Evolutionary conservation across 1,284 basidiomycete genomes (phyloP).

Genomic region (Sporisorium exsertum): DNA sequence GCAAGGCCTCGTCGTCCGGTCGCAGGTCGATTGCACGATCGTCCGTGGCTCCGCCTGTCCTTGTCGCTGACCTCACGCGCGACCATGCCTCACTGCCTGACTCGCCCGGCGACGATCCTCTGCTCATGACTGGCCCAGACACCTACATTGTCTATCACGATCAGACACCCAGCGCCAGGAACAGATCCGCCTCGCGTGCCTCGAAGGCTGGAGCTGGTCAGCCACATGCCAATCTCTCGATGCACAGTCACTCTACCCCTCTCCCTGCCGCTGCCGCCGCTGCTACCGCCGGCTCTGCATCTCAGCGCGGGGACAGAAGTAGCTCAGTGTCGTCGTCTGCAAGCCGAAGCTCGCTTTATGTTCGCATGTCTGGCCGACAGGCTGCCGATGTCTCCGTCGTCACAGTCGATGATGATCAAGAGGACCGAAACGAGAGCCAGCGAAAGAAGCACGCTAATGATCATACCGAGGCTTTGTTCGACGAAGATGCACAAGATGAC

Average conservation of each 20-base stretch:
- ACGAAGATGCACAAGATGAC: neutral
- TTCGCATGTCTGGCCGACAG: slow-evolving; percentile 31
- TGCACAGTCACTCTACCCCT: slow-evolving; percentile 28
- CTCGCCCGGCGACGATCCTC: slow-evolving; percentile 50
- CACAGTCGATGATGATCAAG: neutral
- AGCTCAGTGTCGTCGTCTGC: slow-evolving; percentile 7
- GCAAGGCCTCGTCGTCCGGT: slow-evolving; percentile 1
- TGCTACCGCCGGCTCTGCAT: neutral
- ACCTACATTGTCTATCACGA: slow-evolving; percentile 34
- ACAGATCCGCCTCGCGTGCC: slow-evolving; percentile 4
- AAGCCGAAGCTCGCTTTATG: slow-evolving; percentile 23
- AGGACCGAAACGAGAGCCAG: slow-evolving; percentile 6
- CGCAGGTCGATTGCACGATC: slow-evolving; percentile 15
- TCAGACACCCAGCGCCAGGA: slow-evolving; percentile 27
- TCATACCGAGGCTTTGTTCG: neutral
- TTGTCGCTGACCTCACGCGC: slow-evolving; percentile 29
- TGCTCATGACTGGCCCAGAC: slow-evolving; percentile 45
- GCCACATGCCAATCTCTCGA: slow-evolving; percentile 9
- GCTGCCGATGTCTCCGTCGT: neutral
- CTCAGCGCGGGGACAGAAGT: slow-evolving; percentile 17
- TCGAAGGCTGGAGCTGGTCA: slow-evolving; percentile 1
- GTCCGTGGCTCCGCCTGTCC: slow-evolving; percentile 24
- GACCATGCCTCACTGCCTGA: slow-evolving; percentile 44
- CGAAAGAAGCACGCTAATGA: neutral
- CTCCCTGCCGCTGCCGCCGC: slow-evolving; percentile 14